phyloP scores from a whole-genome alignment of 371 early-diverging fungal species.

The Lichtheimia hyalospora region DNA sequence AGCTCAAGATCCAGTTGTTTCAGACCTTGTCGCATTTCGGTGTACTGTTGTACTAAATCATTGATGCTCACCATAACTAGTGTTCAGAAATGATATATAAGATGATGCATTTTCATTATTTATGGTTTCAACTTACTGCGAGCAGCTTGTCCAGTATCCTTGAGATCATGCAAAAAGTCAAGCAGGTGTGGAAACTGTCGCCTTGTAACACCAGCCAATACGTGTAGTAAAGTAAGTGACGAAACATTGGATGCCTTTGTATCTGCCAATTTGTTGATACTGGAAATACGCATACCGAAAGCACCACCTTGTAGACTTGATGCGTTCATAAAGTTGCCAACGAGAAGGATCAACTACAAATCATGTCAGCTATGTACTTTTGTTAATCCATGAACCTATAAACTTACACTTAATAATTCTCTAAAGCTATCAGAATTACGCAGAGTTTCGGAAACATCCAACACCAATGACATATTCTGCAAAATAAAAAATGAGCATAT shows the following conservation, averaged over 20 bases:
- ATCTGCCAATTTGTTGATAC: conserved; percentile 56
- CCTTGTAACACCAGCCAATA: conserved; percentile 43
- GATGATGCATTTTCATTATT: conserved; percentile 10
- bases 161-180: conserved; percentile 38
- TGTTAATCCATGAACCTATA: neutral
- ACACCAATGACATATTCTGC: conserved; percentile 35
- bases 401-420: conserved; percentile 30
- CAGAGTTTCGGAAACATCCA: conserved; percentile 36
- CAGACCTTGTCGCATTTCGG: conserved; percentile 24
- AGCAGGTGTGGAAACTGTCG: conserved; percentile 49
- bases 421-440: conserved; percentile 27
- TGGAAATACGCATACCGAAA: conserved; percentile 55
- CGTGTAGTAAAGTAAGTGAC: conserved; percentile 47
- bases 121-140: conserved; percentile 31
- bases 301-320: conserved; percentile 60
- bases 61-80: conserved; percentile 27
- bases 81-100: neutral
- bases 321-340: conserved; percentile 68
- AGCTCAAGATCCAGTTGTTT: conserved; percentile 23
- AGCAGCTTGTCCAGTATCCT: conserved; percentile 38
- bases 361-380: neutral
- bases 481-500: neutral
- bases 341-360: conserved; percentile 45
- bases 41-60: conserved; percentile 32
- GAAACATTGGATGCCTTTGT: conserved; percentile 49